A percentile compares a stretch with the other conserved stretches of the same genome.
phyloP scores from a whole-genome alignment of 1,139 yeast species.

The Geotrichum reessii region DNA sequence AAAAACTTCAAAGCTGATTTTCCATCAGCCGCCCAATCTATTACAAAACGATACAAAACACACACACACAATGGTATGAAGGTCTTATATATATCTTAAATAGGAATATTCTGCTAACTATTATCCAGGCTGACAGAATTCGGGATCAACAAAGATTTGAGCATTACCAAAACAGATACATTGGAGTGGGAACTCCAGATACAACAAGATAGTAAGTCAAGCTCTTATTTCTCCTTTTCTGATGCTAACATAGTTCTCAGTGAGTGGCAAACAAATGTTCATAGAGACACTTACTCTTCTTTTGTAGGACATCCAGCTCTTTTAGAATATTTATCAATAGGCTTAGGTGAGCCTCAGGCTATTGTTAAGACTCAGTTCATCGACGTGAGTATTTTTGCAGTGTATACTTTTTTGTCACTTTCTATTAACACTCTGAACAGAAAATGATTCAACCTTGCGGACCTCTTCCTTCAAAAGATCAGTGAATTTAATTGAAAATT shows the following conservation, averaged over 20 bases:
- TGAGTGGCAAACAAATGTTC: slow-evolving; percentile 57
- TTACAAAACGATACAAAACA: neutral
- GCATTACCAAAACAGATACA: slow-evolving; percentile 54
- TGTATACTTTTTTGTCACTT: neutral
- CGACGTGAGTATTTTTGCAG: slow-evolving; percentile 33
- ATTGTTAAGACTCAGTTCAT: slow-evolving; percentile 48
- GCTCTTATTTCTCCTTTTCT: slow-evolving; percentile 26
- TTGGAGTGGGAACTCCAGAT: slow-evolving; percentile 68
- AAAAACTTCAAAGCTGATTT: neutral
- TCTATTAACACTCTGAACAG: slow-evolving; percentile 15
- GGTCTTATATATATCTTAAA: neutral
- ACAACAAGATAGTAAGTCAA: slow-evolving; percentile 45
- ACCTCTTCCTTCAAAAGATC: slow-evolving; percentile 21
- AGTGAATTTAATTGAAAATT: neutral
- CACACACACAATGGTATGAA: neutral
- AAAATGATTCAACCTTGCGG: slow-evolving; percentile 51
- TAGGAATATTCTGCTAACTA: neutral
- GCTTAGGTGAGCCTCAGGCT: slow-evolving; percentile 50
- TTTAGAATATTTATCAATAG: slow-evolving; percentile 62
- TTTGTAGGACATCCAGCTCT: slow-evolving; percentile 64
- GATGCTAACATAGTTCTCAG: slow-evolving; percentile 21
- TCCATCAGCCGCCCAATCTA: neutral
- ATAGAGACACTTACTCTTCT: slow-evolving; percentile 68
- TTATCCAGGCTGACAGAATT: slow-evolving; percentile 55
- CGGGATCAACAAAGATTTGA: slow-evolving; percentile 60